phyloP scores from a whole-genome alignment of 2,329 filamentous ascomycete genomes.

The Aciculosporium take region DNA sequence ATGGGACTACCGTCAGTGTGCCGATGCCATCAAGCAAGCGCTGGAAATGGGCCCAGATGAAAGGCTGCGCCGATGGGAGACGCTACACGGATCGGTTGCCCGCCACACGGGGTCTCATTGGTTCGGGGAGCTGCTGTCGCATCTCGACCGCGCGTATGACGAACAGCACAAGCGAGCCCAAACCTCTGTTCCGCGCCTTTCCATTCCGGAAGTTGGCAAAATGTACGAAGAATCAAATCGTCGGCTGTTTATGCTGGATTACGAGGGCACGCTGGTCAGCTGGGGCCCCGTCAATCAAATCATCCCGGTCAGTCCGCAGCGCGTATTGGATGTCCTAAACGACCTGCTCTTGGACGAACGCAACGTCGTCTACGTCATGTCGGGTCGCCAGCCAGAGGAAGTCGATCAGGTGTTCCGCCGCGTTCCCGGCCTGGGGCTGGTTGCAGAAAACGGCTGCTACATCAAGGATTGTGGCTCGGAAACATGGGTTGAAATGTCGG shows the following conservation, averaged over 20 bases:
- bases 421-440: conserved; percentile 71
- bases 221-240: conserved; percentile 52
- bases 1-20: conserved; percentile 84
- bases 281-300: conserved; percentile 77
- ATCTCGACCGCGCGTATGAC: conserved; percentile 62
- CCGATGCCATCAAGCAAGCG: conserved; percentile 70
- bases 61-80: conserved; percentile 59
- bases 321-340: conserved; percentile 68
- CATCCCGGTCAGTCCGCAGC: conserved; percentile 69
- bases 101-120: conserved; percentile 76
- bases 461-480: conserved; percentile 55
- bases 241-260: conserved; percentile 80
- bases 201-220: conserved; percentile 46
- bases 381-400: conserved; percentile 72
- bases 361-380: conserved; percentile 92
- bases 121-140: conserved; percentile 61
- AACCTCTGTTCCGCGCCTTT: conserved; percentile 73
- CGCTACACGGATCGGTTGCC: conserved; percentile 58
- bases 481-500: conserved; percentile 66
- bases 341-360: conserved; percentile 66
- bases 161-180: conserved; percentile 77
- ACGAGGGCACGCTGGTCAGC: conserved; percentile 81
- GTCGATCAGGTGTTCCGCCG: conserved; percentile 75
- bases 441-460: conserved; percentile 92
- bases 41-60: conserved; percentile 68